phyloP scores from a whole-genome alignment of 257 asterid genomes.

The Mitragyna speciosa region DNA sequence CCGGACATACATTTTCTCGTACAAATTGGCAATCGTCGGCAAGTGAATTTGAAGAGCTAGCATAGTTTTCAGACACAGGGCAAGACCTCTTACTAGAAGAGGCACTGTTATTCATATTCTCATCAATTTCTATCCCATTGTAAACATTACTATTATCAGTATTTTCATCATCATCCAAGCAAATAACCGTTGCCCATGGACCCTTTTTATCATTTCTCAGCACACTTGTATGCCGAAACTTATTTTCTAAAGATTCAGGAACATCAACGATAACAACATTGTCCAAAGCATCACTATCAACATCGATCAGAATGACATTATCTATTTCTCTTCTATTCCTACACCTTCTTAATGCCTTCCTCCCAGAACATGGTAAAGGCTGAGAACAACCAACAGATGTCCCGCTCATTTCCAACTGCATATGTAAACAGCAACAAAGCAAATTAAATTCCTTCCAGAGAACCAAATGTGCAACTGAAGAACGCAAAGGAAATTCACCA shows the following conservation, averaged over 20 bases:
- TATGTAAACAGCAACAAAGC: background rate
- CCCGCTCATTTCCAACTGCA: conserved; percentile 57
- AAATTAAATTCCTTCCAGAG: background rate
- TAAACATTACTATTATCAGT: conserved; percentile 21
- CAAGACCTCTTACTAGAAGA: conserved; percentile 45
- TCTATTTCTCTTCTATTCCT: conserved; percentile 36
- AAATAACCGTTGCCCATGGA: conserved; percentile 45
- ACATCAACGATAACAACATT: conserved; percentile 57
- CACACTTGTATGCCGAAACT: conserved; percentile 28
- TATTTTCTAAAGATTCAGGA: conserved; percentile 51
- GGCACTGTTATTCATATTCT: conserved; percentile 30
- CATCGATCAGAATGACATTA: conserved; percentile 59
- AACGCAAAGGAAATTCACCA: background rate
- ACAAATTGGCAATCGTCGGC: conserved; percentile 44
- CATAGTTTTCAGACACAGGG: conserved; percentile 22
- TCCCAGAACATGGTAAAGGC: conserved; percentile 45
- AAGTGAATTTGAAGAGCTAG: conserved; percentile 26
- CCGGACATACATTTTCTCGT: conserved; percentile 56
- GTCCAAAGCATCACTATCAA: conserved; percentile 46
- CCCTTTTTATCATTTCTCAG: conserved; percentile 23
- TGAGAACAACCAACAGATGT: conserved; percentile 41
- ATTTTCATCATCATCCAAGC: conserved; percentile 77
- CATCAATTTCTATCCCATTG: conserved; percentile 26
- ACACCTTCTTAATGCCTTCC: conserved; percentile 51
- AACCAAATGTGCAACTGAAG: background rate